Percentiles rank a stretch among this genome's conserved stretches.
Conservation (phyloP, 2,329 filamentous ascomycete species). For the Gnomoniopsis smithogilvyi region DNA sequence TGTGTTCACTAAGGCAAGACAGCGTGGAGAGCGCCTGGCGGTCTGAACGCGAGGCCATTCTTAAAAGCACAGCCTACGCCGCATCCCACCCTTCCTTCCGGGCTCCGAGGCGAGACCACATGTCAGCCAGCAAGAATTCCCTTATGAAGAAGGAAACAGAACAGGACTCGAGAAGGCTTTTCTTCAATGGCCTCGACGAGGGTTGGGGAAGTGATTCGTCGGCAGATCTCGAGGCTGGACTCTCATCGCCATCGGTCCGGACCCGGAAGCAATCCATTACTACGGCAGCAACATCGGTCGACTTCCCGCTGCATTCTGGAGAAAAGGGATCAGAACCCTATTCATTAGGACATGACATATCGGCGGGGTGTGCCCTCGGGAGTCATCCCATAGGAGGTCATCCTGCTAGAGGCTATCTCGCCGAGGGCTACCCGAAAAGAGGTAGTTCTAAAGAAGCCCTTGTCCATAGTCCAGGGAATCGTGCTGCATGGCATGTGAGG, state of each 20-base stretch:
- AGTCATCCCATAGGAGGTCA: neutral
- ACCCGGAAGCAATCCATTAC: slow-evolving; percentile 32
- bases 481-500: slow-evolving; percentile 10
- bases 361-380: neutral
- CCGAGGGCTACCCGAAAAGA: slow-evolving; percentile 13
- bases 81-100: slow-evolving; percentile 1
- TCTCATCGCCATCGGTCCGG: slow-evolving; percentile 29
- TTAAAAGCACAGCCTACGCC: neutral
- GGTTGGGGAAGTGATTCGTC: slow-evolving; percentile 28
- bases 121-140: neutral
- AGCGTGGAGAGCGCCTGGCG: slow-evolving; percentile 1
- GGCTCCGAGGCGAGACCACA: neutral
- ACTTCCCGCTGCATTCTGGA: slow-evolving; percentile 18
- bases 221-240: slow-evolving; percentile 23
- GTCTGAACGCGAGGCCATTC: slow-evolving; percentile 1
- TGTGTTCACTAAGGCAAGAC: slow-evolving; percentile 9
- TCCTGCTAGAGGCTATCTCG: neutral
- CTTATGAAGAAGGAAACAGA: slow-evolving; percentile 3
- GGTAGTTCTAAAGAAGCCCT: slow-evolving; percentile 23
- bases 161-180: slow-evolving; percentile 3
- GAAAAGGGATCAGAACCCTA: neutral
- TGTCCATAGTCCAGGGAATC: slow-evolving; percentile 19
- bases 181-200: slow-evolving; percentile 14
- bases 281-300: slow-evolving; percentile 35
- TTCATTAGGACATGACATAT: neutral